Evolutionary conservation across 352 stramenopile species (phyloP).

Genomic region (Phytopythium montanum): DNA sequence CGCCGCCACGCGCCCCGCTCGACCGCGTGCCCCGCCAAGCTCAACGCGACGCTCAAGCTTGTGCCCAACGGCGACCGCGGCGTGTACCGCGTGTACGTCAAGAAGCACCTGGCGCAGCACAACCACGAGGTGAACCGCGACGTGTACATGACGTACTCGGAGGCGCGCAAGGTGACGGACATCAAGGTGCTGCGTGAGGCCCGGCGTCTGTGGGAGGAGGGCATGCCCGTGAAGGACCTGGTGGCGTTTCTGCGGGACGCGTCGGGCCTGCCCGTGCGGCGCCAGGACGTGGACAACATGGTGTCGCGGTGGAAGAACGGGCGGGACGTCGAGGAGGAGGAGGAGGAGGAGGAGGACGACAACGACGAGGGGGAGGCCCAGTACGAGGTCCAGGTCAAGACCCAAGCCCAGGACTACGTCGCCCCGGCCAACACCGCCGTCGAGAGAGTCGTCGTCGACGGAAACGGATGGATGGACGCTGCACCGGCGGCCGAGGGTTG

Average conservation of each 20-base stretch:
- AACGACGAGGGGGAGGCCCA: background rate
- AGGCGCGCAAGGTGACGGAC: background rate
- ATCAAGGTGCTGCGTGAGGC: background rate
- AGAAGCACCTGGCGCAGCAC: background rate
- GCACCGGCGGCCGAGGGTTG: background rate
- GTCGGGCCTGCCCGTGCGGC: background rate
- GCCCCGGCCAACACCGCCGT: no score
- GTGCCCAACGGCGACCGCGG: background rate
- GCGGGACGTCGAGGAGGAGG: background rate
- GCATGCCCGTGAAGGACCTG: background rate
- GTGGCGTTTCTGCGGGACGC: background rate
- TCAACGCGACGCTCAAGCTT: background rate
- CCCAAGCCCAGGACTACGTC: no score
- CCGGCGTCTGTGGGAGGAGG: background rate
- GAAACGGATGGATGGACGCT: background rate
- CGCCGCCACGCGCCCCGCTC: background rate
- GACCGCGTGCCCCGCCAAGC: background rate
- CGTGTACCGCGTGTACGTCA: background rate
- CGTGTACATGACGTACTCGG: background rate
- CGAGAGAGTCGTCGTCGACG: no score
- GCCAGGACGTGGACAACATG: conserved; percentile 2
- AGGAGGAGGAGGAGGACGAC: background rate
- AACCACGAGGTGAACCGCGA: background rate
- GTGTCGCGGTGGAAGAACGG: background rate
- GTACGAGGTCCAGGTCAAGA: no score